Evolutionary conservation across 192 early-diverging fungal genomes (phyloP).

Genomic region (Phycomyces blakesleeanus): DNA sequence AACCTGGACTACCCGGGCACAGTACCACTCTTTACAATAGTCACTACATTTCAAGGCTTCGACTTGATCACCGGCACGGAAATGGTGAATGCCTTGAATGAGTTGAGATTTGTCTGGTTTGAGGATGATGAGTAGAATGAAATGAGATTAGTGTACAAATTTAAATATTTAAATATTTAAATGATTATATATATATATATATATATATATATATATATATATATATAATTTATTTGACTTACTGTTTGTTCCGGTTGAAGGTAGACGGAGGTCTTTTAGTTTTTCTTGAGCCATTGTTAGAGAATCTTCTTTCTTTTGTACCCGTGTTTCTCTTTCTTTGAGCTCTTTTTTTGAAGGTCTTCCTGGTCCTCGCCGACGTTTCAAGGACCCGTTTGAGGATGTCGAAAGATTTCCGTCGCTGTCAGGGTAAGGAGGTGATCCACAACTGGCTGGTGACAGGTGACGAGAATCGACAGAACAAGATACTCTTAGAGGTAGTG

Average conservation of each 20-base stretch:
- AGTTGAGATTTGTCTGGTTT: too few species aligned
- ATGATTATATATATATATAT: too few species aligned
- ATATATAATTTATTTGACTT: too few species aligned
- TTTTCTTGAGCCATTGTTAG: neutral
- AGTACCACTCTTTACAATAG: conserved; percentile 6
- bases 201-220: too few species aligned
- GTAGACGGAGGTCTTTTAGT: neutral
- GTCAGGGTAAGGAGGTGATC: conserved; percentile 3
- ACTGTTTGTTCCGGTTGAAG: neutral
- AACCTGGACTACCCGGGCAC: conserved; percentile 1
- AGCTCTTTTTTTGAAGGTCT: conserved; percentile 5
- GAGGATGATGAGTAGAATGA: neutral
- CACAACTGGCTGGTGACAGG: neutral
- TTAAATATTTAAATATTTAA: neutral
- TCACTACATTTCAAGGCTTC: conserved; percentile 9
- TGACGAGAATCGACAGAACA: conserved; percentile 1
- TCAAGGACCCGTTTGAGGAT: conserved; percentile 9
- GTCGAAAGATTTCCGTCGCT: conserved; percentile 9
- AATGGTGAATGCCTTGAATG: neutral
- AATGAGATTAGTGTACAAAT: neutral
- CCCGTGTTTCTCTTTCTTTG: neutral
- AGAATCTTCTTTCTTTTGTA: conserved; percentile 2
- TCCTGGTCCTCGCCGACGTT: conserved; percentile 11
- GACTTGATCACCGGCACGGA: conserved; percentile 9
- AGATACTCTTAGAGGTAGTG: neutral